Evolutionary conservation across 306 rosid genomes (phyloP).

Genomic region (Comarum palustre): DNA sequence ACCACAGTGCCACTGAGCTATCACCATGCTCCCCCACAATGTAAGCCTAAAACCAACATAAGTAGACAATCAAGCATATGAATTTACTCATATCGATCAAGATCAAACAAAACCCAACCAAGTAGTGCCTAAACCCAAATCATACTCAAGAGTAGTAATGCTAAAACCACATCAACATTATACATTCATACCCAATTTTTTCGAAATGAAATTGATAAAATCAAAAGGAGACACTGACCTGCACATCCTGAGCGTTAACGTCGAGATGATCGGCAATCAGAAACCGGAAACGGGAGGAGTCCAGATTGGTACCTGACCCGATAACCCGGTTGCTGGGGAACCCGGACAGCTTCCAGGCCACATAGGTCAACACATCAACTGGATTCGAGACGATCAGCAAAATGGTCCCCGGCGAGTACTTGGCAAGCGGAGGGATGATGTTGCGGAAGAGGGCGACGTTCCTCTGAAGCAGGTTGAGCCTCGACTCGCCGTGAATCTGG

Average conservation of each 20-base stretch:
- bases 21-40: constrained; percentile 97
- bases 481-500: constrained; percentile 65
- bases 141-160: neutral
- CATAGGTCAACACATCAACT: constrained; percentile 70
- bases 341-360: constrained; percentile 88
- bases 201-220: neutral
- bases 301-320: constrained; percentile 95
- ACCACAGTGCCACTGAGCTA: constrained; percentile 96
- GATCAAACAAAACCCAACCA: neutral
- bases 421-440: constrained; percentile 67
- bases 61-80: neutral
- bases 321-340: constrained; percentile 81
- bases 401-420: constrained; percentile 49
- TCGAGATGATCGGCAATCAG: constrained; percentile 93
- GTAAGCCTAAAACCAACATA: constrained; percentile 49
- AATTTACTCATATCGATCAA: neutral
- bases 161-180: neutral
- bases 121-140: too few relatives aligned
- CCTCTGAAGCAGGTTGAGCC: constrained; percentile 70
- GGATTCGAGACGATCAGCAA: constrained; percentile 79
- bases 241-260: constrained; percentile 90
- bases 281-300: constrained; percentile 81
- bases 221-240: constrained; percentile 37
- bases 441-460: constrained; percentile 61
- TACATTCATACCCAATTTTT: neutral